Evolutionary conservation across 106 monocot genomes (phyloP), one percentile per base, ranked within the genome.

Genomic region (Apostasia shenzhenica): DNA sequence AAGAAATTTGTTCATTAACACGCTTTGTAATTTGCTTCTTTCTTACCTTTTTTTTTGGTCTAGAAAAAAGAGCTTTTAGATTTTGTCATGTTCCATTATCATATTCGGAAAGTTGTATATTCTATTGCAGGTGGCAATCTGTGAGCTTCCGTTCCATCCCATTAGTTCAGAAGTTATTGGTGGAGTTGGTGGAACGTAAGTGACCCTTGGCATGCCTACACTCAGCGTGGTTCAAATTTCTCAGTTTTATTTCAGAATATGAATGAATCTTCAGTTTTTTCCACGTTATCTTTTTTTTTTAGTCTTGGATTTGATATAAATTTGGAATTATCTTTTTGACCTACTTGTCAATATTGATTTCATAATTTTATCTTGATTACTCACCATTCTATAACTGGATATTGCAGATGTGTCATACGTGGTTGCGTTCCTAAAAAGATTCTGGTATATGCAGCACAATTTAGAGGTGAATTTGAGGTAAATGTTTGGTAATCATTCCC

Each of bases 401-500:
- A 2, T 70, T 87, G 54, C 66, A 99, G 99, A 68, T 99, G 99
- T 75, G 99, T 99, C 14, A 85, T 99, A 73, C 93, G 99, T 57
- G 99, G 99, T 42, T 99, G 99, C 82, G 99, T 99, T 72, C 99
- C 99, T 62, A 99, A 99, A 68, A 99, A 99, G 80, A 93, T 99
- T 68, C 77, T 99, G 72, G 99, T 99, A 5, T 99, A 99, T 78
- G 93, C 87, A 70, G 76, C 99, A 57, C 61, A 79, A 53, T 99
- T 85, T 67, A 64, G 88, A 42, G 93, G 99, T 80, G 99, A 99
- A 83, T 85, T 99, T 74, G 87, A 99, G 85, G 97, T 99, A 77
- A 67, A 73, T 55, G 3, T 12, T 63, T 68, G 37, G 61, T 11
- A 48, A 8, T 45, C 0, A 26, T 26, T 26, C 26, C 26, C 26